Evolutionary conservation across 2,329 filamentous ascomycete species (phyloP).

Genomic region (Fusarium verticillioides): DNA sequence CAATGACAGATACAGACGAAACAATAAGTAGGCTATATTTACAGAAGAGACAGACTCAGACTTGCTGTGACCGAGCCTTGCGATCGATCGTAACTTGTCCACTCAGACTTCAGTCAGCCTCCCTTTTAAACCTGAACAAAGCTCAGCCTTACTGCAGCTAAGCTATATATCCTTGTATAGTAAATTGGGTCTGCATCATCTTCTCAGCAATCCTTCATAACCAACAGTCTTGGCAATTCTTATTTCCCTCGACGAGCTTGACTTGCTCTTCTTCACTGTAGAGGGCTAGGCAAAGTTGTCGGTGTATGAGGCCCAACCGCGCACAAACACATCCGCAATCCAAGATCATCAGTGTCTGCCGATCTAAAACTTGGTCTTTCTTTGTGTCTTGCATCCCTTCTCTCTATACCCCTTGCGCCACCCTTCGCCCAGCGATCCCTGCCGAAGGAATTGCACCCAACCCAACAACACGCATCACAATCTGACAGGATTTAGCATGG

Average conservation of each 20-base stretch:
- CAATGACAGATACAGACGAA: background rate
- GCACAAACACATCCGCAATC: background rate
- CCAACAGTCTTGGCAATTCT: background rate
- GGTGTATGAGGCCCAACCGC: background rate
- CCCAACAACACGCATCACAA: background rate
- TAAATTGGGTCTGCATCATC: conserved; percentile 8
- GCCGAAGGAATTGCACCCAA: background rate
- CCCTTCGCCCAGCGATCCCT: conserved; percentile 7
- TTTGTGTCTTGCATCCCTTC: conserved; percentile 1
- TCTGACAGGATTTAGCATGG: conserved; percentile 15
- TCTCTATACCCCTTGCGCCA: conserved; percentile 18
- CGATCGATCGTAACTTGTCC: conserved; percentile 7
- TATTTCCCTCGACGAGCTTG: background rate
- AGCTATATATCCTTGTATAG: conserved; percentile 2
- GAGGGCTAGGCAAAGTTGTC: too few species aligned
- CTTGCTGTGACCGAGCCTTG: background rate
- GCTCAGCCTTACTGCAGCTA: conserved; percentile 34
- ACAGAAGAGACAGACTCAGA: background rate
- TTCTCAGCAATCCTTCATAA: conserved; percentile 18
- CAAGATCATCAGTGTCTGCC: background rate
- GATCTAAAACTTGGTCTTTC: background rate
- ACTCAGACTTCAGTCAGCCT: conserved; percentile 18
- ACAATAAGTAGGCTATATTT: background rate
- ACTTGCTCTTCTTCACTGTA: background rate
- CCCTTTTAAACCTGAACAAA: background rate